Percentiles rank a stretch among this genome's conserved stretches.
phyloP scores from a whole-genome alignment of 169 alveolate species.

The Plasmodium vivax region DNA sequence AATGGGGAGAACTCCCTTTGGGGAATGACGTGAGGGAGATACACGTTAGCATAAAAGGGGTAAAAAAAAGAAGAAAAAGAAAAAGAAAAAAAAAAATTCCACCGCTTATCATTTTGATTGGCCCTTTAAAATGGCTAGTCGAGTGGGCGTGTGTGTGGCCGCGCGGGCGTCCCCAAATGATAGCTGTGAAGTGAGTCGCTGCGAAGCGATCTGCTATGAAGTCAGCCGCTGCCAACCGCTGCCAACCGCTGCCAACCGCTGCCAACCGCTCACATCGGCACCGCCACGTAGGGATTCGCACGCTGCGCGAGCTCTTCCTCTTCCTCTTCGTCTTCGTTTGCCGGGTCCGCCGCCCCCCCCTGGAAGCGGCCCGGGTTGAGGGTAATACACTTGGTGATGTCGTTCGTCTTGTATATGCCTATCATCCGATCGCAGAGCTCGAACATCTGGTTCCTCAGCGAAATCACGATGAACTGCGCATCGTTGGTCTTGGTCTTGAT shows the following conservation, averaged over 20 bases:
- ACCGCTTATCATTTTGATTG: not conserved
- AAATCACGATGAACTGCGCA: conserved; percentile 98
- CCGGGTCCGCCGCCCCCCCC: not conserved
- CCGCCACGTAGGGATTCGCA: not conserved
- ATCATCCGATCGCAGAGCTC: conserved; percentile 94
- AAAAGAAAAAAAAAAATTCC: not conserved
- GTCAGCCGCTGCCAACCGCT: not conserved
- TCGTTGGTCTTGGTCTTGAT: conserved; percentile 93
- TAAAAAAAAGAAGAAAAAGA: not conserved
- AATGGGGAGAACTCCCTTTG: not conserved
- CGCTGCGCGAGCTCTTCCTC: not conserved
- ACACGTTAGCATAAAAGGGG: not conserved
- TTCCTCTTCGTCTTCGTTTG: not conserved
- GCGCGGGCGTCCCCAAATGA: not conserved
- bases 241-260: too few species aligned
- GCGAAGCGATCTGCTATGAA: not conserved
- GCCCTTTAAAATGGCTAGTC: not conserved
- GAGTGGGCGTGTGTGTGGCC: not conserved
- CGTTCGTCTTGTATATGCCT: conserved; percentile 94
- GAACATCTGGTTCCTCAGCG: conserved; percentile 96
- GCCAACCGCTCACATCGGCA: not conserved
- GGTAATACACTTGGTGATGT: conserved; percentile 88
- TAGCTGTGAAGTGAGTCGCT: too few species aligned
- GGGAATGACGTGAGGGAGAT: not conserved
- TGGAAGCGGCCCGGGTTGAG: conserved; percentile 37